Base-by-base conservation (phyloP, 2,329 filamentous ascomycete genomes). In the Penicillium sp. region DNA sequence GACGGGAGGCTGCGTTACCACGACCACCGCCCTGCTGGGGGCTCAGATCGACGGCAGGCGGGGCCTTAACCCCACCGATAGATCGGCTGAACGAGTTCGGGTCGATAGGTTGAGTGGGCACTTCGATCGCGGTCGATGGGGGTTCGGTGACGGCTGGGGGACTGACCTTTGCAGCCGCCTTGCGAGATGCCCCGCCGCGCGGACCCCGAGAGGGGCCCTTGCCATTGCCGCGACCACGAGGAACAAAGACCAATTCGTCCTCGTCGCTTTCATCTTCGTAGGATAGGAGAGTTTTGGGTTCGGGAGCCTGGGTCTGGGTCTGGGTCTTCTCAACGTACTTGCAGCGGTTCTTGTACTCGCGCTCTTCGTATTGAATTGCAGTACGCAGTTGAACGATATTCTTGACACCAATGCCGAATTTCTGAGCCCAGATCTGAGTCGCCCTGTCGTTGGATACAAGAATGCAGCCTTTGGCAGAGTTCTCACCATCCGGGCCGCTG, bases 211-310 rank as follows among this genome's bases (percentile, higher is more conserved):
- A 58, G 4, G 65, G 48, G 13, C 72, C 65, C 60, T 76, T 77
- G 39, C 71, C 74, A 54, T 72, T 73, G 35, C 74, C 73, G 22
- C 48, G 29, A 35, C 74, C 74, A 24, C 76, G 75, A 26, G 75
- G 75, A 27, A 78, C 74, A 55, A 80, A 80, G 2, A 80, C 77
- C 27, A 80, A 68, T 56, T 79, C 77, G 60, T 80, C 78, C 56
- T 79, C 78, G 22, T 79, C 78, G 37, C 75, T 79, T 14, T 79
- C 77, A n/a, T 76, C 76, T 35, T 80, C 77, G 57, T 80, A 80
- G 8, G 77, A 76, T 47, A 80, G 72, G 6, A 80, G 64, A 4
- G 76, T 72, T 62, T 79, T 78, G 9, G 76, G 74, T 49, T 79
- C 75, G 4, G 68, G 14, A 45, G 31, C 57, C 46, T 52, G 50